Conservation (phyloP, 2,329 filamentous ascomycete genomes). For the Coniella vitis region DNA sequence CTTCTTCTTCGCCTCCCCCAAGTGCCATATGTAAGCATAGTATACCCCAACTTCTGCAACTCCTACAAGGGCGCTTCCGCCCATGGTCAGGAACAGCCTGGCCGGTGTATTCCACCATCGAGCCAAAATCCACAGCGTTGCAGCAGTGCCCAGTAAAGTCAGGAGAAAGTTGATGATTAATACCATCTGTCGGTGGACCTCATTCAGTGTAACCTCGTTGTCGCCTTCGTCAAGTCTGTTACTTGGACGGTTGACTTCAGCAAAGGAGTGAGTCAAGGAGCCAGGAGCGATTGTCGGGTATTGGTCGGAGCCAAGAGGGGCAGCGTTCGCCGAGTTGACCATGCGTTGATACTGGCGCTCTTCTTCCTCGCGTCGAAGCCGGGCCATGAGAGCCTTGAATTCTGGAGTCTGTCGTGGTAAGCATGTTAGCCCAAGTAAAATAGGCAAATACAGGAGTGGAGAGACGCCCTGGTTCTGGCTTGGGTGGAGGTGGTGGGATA, state of each 20-base stretch:
- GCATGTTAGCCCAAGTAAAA: not conserved
- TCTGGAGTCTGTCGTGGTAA: constrained; percentile 55
- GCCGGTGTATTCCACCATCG: constrained; percentile 69
- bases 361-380: constrained; percentile 77
- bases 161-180: constrained; percentile 86
- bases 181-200: constrained; percentile 73
- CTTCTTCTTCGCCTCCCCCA: constrained; percentile 59
- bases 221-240: constrained; percentile 40
- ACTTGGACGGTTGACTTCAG: constrained; percentile 43
- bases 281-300: constrained; percentile 42
- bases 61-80: constrained; percentile 61
- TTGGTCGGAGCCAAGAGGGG: constrained; percentile 47
- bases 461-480: constrained; percentile 62
- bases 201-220: constrained; percentile 60
- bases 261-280: constrained; percentile 45
- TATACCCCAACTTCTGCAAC: constrained; percentile 75
- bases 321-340: constrained; percentile 51
- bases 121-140: constrained; percentile 71
- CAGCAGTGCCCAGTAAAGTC: constrained; percentile 73
- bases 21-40: constrained; percentile 64
- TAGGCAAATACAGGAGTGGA: not conserved
- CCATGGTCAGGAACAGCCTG: constrained; percentile 63
- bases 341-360: constrained; percentile 75
- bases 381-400: constrained; percentile 82
- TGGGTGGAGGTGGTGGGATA: constrained; percentile 70